Conservation (phyloP, 805 yeast species). For the Lachancea sp. region DNA sequence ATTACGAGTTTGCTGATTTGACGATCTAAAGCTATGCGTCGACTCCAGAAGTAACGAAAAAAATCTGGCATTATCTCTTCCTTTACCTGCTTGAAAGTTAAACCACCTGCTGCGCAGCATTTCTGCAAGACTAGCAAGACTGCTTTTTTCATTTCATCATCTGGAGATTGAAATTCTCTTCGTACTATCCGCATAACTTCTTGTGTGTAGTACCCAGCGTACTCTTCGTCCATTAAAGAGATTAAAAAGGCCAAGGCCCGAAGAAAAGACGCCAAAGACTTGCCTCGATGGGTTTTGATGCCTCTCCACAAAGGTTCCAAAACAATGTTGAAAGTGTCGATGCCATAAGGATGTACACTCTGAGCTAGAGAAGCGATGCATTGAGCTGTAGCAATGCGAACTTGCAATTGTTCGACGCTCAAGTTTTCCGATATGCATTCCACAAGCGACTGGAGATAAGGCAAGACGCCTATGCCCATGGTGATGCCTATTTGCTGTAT, state of each 20-base stretch:
- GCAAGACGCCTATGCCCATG: conserved; percentile 67
- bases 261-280: conserved; percentile 65
- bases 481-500: conserved; percentile 69
- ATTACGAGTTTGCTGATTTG: conserved; percentile 55
- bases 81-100: conserved; percentile 44
- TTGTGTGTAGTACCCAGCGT: conserved; percentile 67
- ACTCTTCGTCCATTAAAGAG: conserved; percentile 82
- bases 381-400: conserved; percentile 63
- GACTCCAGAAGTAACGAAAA: conserved; percentile 70
- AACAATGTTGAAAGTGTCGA: conserved; percentile 71
- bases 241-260: conserved; percentile 73
- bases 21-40: conserved; percentile 68
- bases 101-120: conserved; percentile 55
- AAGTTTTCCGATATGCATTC: conserved; percentile 53
- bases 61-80: conserved; percentile 54
- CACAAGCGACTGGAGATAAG: conserved; percentile 61
- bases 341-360: conserved; percentile 80
- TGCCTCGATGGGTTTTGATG: conserved; percentile 68
- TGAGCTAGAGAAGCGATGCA: conserved; percentile 75
- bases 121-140: conserved; percentile 63
- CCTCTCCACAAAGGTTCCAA: conserved; percentile 81
- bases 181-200: conserved; percentile 63
- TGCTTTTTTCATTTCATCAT: conserved; percentile 77
- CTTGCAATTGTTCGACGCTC: conserved; percentile 59
- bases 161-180: conserved; percentile 74